These are phyloP conservation scores for Pseudisothecium myosuroides DNA, from an alignment of 225 moss, liverwort and hornwort species.

Conservation along the genomic window DNA sequence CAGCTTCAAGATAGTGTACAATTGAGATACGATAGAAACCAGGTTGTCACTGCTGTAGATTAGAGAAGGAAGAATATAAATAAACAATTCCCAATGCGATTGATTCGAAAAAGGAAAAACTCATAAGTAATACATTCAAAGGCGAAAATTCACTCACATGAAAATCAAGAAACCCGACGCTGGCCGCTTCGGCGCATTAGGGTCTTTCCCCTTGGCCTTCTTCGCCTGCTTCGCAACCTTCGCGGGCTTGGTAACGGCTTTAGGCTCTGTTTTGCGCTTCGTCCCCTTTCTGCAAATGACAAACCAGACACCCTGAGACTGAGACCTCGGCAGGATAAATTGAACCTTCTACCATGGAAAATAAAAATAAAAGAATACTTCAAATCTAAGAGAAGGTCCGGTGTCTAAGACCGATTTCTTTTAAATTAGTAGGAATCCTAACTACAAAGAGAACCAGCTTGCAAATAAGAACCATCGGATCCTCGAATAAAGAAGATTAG, in stretches of 20 bases:
- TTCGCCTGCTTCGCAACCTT: slow-evolving; percentile 2
- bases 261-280: slow-evolving; percentile 17
- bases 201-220: slow-evolving; percentile 40
- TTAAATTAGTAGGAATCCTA: background rate
- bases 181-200: slow-evolving; percentile 46
- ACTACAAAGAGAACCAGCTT: background rate
- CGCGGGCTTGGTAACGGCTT: background rate
- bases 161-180: slow-evolving; percentile 46
- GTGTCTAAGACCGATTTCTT: background rate
- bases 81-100: background rate
- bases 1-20: background rate
- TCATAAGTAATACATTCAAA: background rate
- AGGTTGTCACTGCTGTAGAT: background rate
- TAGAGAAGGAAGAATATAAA: no score
- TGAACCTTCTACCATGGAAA: background rate
- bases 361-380: background rate
- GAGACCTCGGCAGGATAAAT: background rate
- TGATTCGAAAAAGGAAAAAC: background rate
- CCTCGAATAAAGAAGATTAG: background rate
- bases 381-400: background rate
- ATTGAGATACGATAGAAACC: background rate
- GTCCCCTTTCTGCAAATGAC: background rate
- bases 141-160: slow-evolving; percentile 4
- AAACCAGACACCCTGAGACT: background rate
- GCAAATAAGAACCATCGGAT: background rate